Evolutionary conservation across 306 rosid species (phyloP).

Genomic region (Acacia confusa): DNA sequence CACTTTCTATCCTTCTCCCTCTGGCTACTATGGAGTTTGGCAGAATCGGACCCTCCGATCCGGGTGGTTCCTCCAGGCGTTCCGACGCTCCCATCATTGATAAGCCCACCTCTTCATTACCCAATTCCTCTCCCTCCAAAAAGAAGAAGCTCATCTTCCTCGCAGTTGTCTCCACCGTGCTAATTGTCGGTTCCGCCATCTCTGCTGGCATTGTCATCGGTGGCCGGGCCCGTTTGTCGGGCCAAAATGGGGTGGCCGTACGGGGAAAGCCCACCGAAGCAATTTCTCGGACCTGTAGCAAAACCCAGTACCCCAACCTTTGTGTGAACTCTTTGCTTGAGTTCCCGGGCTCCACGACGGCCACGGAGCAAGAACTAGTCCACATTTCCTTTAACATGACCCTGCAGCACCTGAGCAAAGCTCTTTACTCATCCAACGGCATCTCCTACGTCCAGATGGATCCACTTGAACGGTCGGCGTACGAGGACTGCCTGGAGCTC

Average conservation of each 20-base stretch:
- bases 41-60: constrained; percentile 44
- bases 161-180: constrained; percentile 47
- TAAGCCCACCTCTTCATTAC: not conserved
- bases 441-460: constrained; percentile 41
- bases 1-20: not conserved
- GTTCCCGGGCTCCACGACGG: constrained; percentile 70
- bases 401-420: constrained; percentile 57
- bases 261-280: constrained; percentile 73
- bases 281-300: constrained; percentile 78
- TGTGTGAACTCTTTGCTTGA: constrained; percentile 79
- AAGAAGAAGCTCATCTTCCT: constrained; percentile 48
- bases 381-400: constrained; percentile 92
- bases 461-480: constrained; percentile 50
- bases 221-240: constrained; percentile 32
- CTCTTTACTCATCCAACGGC: constrained; percentile 54
- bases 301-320: constrained; percentile 64
- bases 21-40: constrained; percentile 54
- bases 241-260: not conserved
- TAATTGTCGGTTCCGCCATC: constrained; percentile 59
- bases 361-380: constrained; percentile 66
- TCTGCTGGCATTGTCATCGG: constrained; percentile 52
- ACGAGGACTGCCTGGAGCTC: constrained; percentile 77
- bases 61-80: constrained; percentile 45
- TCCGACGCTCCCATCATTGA: constrained; percentile 31
- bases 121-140: not conserved